Evolutionary conservation across 805 yeast species (phyloP).

Genomic region (Cyberlindnera nakhonratchasimensis): DNA sequence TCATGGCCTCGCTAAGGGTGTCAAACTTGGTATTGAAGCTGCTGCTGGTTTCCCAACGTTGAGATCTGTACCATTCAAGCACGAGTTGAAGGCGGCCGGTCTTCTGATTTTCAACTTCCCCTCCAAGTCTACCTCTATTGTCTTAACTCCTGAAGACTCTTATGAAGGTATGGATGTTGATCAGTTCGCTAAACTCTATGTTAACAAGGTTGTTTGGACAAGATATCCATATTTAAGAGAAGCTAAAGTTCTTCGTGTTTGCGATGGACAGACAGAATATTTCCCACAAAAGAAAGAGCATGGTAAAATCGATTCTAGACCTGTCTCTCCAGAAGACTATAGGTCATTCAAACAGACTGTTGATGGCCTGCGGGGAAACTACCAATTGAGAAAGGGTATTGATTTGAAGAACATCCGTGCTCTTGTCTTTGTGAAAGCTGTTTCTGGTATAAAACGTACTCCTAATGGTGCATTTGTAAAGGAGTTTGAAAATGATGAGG

Average conservation of each 20-base stretch:
- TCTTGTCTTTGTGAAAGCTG: constrained; percentile 66
- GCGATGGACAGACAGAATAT: constrained; percentile 51
- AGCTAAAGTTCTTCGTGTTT: constrained; percentile 61
- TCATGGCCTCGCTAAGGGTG: constrained; percentile 63
- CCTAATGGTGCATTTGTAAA: constrained; percentile 74
- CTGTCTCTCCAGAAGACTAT: constrained; percentile 45
- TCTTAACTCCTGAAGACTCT: constrained; percentile 55
- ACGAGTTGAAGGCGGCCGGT: constrained; percentile 54
- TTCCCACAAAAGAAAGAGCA: constrained; percentile 30
- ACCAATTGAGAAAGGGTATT: constrained; percentile 59
- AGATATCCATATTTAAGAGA: constrained; percentile 92
- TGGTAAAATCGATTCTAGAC: constrained; percentile 34
- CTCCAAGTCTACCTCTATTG: constrained; percentile 76
- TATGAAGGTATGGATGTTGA: constrained; percentile 54
- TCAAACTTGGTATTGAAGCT: constrained; percentile 62
- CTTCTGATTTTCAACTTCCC: constrained; percentile 82
- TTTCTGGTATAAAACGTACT: constrained; percentile 72
- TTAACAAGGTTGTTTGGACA: constrained; percentile 64
- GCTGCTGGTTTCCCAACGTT: constrained; percentile 91
- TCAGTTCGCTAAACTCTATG: constrained; percentile 60
- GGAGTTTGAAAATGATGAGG: constrained; percentile 53
- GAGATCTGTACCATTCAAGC: constrained; percentile 59
- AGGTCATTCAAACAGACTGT: constrained; percentile 43
- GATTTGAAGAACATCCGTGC: constrained; percentile 50
- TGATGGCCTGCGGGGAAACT: constrained; percentile 38